Evolutionary conservation across 225 moss, liverwort and hornwort species (phyloP).

Genomic region (Polytrichum commune): DNA sequence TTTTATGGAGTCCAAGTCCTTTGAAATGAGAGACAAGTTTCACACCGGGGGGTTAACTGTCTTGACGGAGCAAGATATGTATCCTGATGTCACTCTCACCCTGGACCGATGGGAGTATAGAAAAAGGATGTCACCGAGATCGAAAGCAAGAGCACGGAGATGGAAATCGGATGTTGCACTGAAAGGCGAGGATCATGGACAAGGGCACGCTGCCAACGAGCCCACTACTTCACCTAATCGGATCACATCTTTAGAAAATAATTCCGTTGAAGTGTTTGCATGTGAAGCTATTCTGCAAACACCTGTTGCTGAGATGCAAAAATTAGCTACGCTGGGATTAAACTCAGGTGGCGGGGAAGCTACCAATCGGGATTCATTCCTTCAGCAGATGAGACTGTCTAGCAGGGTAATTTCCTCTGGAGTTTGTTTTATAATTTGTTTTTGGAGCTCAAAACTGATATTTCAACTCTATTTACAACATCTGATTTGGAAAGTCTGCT

Average conservation of each 20-base stretch:
- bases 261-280: constrained; percentile 16
- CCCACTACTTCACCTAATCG: constrained; percentile 21
- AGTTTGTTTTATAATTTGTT: neutral
- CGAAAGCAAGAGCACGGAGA: constrained; percentile 56
- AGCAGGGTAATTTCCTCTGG: neutral
- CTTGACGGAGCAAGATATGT: constrained; percentile 37
- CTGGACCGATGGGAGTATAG: constrained; percentile 50
- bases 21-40: neutral
- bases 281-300: constrained; percentile 23
- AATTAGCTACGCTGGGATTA: constrained; percentile 5
- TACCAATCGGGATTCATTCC: constrained; percentile 12
- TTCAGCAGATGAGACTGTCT: constrained; percentile 26
- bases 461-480: too few relatives aligned
- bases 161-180: constrained; percentile 55
- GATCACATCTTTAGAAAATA: constrained; percentile 11
- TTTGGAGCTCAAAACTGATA: neutral
- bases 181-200: constrained; percentile 40
- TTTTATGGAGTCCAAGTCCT: neutral
- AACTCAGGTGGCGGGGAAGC: constrained; percentile 15
- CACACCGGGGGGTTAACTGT: constrained; percentile 14
- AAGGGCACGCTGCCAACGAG: constrained; percentile 20
- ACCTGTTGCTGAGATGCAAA: constrained; percentile 13
- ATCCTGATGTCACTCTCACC: constrained; percentile 51
- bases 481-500: too few relatives aligned
- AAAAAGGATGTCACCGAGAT: constrained; percentile 47